Conservation (phyloP, 2,329 filamentous ascomycete species). For the Cryphonectria carpinicola region DNA sequence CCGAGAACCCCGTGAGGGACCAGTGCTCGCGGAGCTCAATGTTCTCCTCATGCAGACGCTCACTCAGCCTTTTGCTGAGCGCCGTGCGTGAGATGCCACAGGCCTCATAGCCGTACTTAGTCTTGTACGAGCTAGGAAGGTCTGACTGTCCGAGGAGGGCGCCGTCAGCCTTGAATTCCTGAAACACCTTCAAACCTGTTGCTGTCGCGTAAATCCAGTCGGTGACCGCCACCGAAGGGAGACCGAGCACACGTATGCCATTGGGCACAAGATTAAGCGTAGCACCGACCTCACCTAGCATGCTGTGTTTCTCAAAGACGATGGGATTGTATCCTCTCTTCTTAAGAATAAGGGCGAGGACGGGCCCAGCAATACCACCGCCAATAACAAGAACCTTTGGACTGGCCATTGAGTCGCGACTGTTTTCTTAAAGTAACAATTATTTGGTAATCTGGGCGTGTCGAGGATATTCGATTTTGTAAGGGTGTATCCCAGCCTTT, state of each 20-base stretch:
- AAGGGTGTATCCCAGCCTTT: too few species aligned
- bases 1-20: not conserved
- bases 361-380: conserved; percentile 35
- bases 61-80: not conserved
- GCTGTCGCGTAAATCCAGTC: not conserved
- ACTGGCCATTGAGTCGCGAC: too few species aligned
- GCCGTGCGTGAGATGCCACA: not conserved
- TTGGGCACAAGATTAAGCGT: not conserved
- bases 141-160: not conserved
- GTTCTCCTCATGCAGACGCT: not conserved
- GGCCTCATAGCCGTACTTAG: not conserved
- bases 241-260: not conserved
- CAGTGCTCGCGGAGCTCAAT: not conserved
- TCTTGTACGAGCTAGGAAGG: not conserved
- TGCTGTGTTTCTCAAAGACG: not conserved
- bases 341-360: conserved; percentile 28
- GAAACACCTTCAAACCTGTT: not conserved
- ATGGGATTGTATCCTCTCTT: not conserved
- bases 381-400: conserved; percentile 23
- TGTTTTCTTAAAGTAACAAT: too few species aligned
- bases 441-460: too few species aligned
- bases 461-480: too few species aligned
- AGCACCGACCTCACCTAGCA: not conserved
- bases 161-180: not conserved
- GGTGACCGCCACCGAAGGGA: not conserved